Evolutionary conservation across 2,329 filamentous ascomycete species (phyloP).

Genomic region (Alternaria burnsii): DNA sequence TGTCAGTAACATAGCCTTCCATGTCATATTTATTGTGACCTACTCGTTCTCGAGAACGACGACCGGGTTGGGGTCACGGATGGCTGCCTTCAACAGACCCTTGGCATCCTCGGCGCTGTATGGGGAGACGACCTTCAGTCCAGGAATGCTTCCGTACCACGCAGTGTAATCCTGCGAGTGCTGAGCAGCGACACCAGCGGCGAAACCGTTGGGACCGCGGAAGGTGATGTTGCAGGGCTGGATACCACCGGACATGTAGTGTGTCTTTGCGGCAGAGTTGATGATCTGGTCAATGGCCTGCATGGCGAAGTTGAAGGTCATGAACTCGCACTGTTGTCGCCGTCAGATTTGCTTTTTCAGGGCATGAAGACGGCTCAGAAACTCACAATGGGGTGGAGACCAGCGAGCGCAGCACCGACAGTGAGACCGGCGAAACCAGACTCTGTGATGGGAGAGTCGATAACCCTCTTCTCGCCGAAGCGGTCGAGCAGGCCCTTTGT

Average conservation of each 20-base stretch:
- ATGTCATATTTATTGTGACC: conserved; percentile 11
- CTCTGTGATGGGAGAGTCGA: conserved; percentile 98
- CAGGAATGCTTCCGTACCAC: conserved; percentile 98
- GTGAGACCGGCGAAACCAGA: conserved; percentile 94
- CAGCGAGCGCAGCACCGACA: conserved; percentile 92
- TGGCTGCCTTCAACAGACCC: conserved; percentile 96
- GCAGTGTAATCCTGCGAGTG: conserved; percentile 99
- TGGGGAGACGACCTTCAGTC: conserved; percentile 93
- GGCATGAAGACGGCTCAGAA: neutral
- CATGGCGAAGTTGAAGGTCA: conserved; percentile 99
- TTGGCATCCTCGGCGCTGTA: conserved; percentile 99
- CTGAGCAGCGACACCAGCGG: conserved; percentile 92
- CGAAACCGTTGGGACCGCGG: conserved; percentile 98
- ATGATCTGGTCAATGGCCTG: conserved; percentile 99
- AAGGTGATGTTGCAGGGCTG: conserved; percentile 99
- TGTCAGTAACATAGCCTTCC: conserved; percentile 18
- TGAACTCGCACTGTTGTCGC: conserved; percentile 85
- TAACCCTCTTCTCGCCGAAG: conserved; percentile 96
- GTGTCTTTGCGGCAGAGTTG: conserved; percentile 98
- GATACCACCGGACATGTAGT: conserved; percentile 99
- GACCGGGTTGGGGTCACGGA: conserved; percentile 97
- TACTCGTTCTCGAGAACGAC: conserved; percentile 69
- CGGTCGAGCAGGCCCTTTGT: conserved; percentile 97
- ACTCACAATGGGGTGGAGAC: conserved; percentile 89
- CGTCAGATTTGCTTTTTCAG: conserved; percentile 21